Base-by-base conservation (phyloP, 352 stramenopile genomes). In the Pelagophyceae sp. region DNA sequence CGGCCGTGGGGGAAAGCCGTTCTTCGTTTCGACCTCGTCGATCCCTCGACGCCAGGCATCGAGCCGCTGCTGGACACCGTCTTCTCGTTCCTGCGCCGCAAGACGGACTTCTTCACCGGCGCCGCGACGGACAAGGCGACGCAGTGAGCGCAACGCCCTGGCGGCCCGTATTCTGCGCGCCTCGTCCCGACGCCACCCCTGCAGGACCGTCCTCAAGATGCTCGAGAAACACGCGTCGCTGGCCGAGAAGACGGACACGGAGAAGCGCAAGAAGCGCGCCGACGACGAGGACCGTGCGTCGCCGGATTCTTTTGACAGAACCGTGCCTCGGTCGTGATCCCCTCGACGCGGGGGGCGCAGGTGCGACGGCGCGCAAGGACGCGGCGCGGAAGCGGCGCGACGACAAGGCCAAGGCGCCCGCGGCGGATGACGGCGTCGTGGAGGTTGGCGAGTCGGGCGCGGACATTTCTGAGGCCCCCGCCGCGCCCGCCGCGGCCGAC, bases 41-140 rank as follows among this genome's bases (percentile, higher is more conserved):
- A n/a, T n/a, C n/a, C n/a, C n/a, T n/a, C n/a, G n/a, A n/a, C n/a
- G n/a, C n/a, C n/a, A n/a, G n/a, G 96, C 63, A 99, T 99, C 82
- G 96, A 99, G 84, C 95, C 94, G 31, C 85, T 99, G 45, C 90
- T 99, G 81, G 93, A 98, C 79, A 97, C 93, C 0, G 90, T 99
- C 32, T 99, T 99, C 84, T 97, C 93, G 0, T 98, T 99, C 82
- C 83, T 99, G 77, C 89, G 96, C 32, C 93, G 96, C 72, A 99
- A 99, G 86, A 99, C 96, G 27, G 96, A 99, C 87, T 99, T 99
- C 81, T 99, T 71, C 67, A 72, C 71, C 54, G 75, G 82, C 38
- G 80, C 38, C 60, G 85, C 84, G 25, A 83, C 86, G 40, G 64
- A 80, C n/a, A 90, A 88, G 75, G 86, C 97, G 23, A 86, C 97